phyloP scores from a whole-genome alignment of 2,329 filamentous ascomycete genomes.

The Tolypocladium sp. region DNA sequence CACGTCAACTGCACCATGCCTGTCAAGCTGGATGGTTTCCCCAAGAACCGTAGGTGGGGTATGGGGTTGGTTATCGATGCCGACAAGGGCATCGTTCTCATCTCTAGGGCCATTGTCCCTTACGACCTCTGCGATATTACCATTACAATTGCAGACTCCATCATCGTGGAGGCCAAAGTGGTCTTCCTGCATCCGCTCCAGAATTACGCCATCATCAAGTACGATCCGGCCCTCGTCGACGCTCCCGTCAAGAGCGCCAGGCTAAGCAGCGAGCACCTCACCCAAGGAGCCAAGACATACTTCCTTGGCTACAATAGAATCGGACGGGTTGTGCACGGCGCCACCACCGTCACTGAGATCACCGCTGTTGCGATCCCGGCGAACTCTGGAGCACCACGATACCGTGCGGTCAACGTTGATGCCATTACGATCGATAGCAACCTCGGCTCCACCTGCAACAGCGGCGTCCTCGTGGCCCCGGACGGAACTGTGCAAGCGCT shows the following conservation, averaged over 20 bases:
- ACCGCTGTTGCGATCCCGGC: slow-evolving; percentile 94
- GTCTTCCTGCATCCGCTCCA: slow-evolving; percentile 94
- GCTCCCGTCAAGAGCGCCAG: slow-evolving; percentile 86
- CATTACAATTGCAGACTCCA: slow-evolving; percentile 91
- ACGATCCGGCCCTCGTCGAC: slow-evolving; percentile 87
- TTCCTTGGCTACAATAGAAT: slow-evolving; percentile 99
- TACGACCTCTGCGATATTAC: slow-evolving; percentile 96
- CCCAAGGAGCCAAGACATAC: slow-evolving; percentile 87
- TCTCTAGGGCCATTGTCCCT: slow-evolving; percentile 87
- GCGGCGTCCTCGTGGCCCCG: slow-evolving; percentile 80
- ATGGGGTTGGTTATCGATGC: slow-evolving; percentile 98
- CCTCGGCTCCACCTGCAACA: slow-evolving; percentile 83
- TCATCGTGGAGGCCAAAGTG: slow-evolving; percentile 88
- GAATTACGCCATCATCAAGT: slow-evolving; percentile 93
- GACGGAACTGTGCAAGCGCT: slow-evolving; percentile 90
- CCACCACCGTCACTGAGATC: slow-evolving; percentile 93
- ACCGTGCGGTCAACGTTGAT: slow-evolving; percentile 90
- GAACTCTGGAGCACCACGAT: slow-evolving; percentile 82
- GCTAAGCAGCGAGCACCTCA: slow-evolving; percentile 72
- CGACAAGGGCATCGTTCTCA: slow-evolving; percentile 87
- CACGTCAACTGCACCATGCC: slow-evolving; percentile 90
- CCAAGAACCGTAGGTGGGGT: slow-evolving; percentile 85
- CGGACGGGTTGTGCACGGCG: slow-evolving; percentile 82
- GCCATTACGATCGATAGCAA: slow-evolving; percentile 95
- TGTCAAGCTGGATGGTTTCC: slow-evolving; percentile 95